These are phyloP conservation scores for Blastobotrys buckinghamii DNA, from an alignment of 1,139 yeast species.

Conservation along the genomic window DNA sequence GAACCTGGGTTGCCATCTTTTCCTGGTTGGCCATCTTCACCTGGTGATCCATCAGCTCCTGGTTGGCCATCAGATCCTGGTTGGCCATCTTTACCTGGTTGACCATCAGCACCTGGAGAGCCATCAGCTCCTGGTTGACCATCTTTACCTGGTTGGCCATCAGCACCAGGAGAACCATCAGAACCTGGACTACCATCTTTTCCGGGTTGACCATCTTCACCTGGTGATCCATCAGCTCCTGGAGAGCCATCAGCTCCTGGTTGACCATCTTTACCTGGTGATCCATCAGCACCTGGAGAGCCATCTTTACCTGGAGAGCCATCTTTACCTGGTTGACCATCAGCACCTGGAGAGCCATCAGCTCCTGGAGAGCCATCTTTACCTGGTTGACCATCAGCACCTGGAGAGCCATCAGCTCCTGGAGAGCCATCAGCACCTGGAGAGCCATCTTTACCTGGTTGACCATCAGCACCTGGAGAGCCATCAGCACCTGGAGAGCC, in stretches of 20 bases:
- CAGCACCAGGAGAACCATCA: neutral
- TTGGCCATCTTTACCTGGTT: neutral
- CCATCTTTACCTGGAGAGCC: neutral
- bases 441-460: neutral
- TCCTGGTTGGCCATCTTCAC: too few species aligned
- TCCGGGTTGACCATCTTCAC: neutral
- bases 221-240: neutral
- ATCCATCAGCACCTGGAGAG: neutral
- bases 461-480: neutral
- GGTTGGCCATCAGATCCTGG: neutral
- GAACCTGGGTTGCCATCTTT: neutral
- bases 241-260: neutral
- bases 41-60: neutral
- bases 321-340: neutral
- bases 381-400: neutral
- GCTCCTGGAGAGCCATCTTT: neutral
- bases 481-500: constrained; percentile 2
- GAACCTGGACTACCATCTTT: neutral
- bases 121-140: neutral
- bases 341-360: neutral
- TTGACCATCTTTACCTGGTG: neutral
- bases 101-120: neutral
- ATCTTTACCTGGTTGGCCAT: neutral
- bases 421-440: neutral
- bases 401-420: neutral